A percentile compares a stretch with the other conserved stretches of the same genome.
phyloP scores from a whole-genome alignment of 78 protist species.

The Protostelium mycophagum region DNA sequence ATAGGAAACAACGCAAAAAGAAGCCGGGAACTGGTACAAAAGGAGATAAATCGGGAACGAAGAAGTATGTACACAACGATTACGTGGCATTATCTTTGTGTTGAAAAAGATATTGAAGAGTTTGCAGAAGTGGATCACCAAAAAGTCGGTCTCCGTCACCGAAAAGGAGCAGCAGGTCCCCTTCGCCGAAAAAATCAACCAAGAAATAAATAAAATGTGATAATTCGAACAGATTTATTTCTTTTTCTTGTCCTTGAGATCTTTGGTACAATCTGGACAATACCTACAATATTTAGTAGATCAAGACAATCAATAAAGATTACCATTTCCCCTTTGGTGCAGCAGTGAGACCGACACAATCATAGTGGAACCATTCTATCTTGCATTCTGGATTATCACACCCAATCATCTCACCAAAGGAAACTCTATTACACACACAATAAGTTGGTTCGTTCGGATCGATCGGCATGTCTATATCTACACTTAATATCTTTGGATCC shows the following conservation, averaged over 20 bases:
- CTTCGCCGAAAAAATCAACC: no score
- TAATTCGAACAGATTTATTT: no score
- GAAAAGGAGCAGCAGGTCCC: neutral
- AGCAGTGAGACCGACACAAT: conserved; percentile 67
- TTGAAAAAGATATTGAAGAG: no score
- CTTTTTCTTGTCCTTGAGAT: neutral
- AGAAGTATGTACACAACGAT: neutral
- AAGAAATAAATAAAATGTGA: no score
- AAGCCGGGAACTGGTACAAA: neutral
- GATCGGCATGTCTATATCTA: conserved; percentile 76
- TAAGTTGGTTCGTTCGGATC: conserved; percentile 88
- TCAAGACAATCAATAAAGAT: neutral
- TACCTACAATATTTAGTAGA: neutral
- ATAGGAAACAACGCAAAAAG: neutral
- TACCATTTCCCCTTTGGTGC: conserved; percentile 80
- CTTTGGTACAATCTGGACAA: neutral
- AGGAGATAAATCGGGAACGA: neutral
- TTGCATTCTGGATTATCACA: conserved; percentile 80
- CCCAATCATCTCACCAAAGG: conserved; percentile 86
- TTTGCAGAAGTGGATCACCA: no score
- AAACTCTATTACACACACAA: conserved; percentile 76
- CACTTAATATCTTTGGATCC: conserved; percentile 14
- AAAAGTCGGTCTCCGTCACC: neutral
- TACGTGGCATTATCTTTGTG: neutral
- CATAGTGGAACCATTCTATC: conserved; percentile 84